Conservation (phyloP, 768 basidiomycete species). For the Dioszegia aurantiaca region DNA sequence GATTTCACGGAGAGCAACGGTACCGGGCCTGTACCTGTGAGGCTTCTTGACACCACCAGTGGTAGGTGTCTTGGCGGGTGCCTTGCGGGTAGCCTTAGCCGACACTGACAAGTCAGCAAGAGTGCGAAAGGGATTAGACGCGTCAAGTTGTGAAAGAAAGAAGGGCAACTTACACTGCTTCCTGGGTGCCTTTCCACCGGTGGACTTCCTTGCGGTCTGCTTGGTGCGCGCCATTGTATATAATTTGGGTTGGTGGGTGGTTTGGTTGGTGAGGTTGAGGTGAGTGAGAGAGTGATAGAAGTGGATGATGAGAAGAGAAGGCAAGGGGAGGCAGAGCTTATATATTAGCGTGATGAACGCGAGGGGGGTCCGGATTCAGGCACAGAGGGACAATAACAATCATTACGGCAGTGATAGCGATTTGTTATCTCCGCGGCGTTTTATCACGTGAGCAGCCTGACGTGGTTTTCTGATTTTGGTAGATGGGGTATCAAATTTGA, state of each 20-base stretch:
- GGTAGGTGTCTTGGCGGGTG: slow-evolving; percentile 53
- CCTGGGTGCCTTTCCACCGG: slow-evolving; percentile 62
- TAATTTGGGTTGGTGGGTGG: slow-evolving; percentile 17
- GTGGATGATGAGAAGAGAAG: slow-evolving; percentile 13
- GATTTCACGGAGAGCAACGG: slow-evolving; percentile 58
- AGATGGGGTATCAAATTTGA: no score
- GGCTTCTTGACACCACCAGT: slow-evolving; percentile 55
- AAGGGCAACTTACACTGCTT: slow-evolving; percentile 43
- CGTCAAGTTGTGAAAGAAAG: neutral
- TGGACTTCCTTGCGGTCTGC: slow-evolving; percentile 85
- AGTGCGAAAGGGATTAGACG: no score
- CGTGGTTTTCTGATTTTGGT: no score
- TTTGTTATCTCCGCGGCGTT: no score
- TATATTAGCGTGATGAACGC: slow-evolving; percentile 16
- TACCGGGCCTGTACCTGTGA: slow-evolving; percentile 56
- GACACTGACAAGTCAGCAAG: slow-evolving; percentile 53
- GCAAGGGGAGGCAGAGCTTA: slow-evolving; percentile 17
- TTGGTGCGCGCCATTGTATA: slow-evolving; percentile 54
- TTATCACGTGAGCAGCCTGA: no score
- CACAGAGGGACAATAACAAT: no score
- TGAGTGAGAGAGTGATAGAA: slow-evolving; percentile 9
- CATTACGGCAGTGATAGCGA: no score
- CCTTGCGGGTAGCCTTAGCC: slow-evolving; percentile 62
- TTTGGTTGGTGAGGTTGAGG: slow-evolving; percentile 15
- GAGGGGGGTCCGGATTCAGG: no score